These are phyloP conservation scores for Fragosphaeria purpurea DNA, from an alignment of 2,329 filamentous ascomycete species.

Conservation along the genomic window DNA sequence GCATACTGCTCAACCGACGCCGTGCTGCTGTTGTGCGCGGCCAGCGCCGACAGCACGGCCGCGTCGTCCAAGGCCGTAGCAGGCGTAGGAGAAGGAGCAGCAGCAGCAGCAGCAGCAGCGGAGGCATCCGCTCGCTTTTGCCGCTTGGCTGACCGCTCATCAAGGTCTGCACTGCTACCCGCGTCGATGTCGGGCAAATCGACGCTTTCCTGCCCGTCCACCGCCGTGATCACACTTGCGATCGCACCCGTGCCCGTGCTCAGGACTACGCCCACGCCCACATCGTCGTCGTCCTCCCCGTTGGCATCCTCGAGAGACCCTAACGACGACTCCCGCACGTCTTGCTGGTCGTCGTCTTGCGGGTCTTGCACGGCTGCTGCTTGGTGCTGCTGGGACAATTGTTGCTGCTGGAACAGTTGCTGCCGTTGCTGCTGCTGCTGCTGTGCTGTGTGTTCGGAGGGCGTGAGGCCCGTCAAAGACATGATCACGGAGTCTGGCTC, in stretches of 20 bases:
- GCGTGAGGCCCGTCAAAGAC: background rate
- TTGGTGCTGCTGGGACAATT: slow-evolving; percentile 3
- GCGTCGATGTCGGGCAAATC: background rate
- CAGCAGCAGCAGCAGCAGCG: too few species aligned
- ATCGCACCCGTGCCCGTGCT: too few species aligned
- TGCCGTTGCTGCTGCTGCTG: background rate
- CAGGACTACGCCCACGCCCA: background rate
- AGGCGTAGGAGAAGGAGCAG: too few species aligned
- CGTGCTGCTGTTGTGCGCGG: slow-evolving; percentile 30
- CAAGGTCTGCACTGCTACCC: background rate
- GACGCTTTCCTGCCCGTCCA: too few species aligned
- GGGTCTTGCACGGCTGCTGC: slow-evolving; percentile 4
- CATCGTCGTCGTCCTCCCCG: slow-evolving; percentile 4
- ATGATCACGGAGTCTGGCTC: too few species aligned
- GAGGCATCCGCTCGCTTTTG: slow-evolving; percentile 27
- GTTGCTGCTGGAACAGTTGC: slow-evolving; percentile 1
- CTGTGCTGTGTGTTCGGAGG: background rate
- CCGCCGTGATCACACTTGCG: too few species aligned
- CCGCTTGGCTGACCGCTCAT: slow-evolving; percentile 31
- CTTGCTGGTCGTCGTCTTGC: background rate
- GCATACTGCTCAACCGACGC: slow-evolving; percentile 28
- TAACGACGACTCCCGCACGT: background rate
- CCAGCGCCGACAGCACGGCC: slow-evolving; percentile 35
- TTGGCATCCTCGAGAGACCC: slow-evolving; percentile 5
- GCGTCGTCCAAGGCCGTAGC: slow-evolving; percentile 34